These are phyloP conservation scores for Rubia peregrina DNA, from an alignment of 305 asterid genomes.

Conservation along the genomic window DNA sequence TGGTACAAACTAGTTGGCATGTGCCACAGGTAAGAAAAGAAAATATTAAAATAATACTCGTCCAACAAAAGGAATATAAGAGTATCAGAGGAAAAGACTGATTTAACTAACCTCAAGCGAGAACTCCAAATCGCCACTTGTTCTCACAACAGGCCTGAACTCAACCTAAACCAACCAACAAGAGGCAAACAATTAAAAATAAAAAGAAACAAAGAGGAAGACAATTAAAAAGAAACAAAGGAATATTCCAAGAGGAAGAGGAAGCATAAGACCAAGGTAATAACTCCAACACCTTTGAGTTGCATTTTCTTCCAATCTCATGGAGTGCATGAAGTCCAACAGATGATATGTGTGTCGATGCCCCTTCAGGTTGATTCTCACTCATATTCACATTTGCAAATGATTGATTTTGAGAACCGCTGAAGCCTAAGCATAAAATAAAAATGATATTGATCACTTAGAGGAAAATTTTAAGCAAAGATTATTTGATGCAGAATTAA, in stretches of 20 bases:
- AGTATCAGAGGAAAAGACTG: not conserved
- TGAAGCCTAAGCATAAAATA: conserved; percentile 6
- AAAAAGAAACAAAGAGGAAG: conserved; percentile 3
- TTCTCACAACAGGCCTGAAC: conserved; percentile 64
- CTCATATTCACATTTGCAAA: conserved; percentile 22
- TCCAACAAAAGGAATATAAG: not conserved
- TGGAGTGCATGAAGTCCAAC: conserved; percentile 66
- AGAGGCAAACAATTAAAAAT: conserved; percentile 13
- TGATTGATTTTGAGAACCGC: conserved; percentile 31
- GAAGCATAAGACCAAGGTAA: not conserved
- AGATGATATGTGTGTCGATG: conserved; percentile 46
- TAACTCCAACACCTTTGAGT: conserved; percentile 55
- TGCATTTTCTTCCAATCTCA: conserved; percentile 85
- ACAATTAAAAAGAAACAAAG: conserved; percentile 9
- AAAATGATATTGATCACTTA: not conserved
- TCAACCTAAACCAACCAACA: conserved; percentile 59
- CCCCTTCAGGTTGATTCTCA: conserved; percentile 56
- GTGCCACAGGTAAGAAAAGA: not conserved
- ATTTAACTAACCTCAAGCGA: conserved; percentile 70
- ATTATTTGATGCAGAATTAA: not conserved
- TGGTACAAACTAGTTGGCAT: not conserved
- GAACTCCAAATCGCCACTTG: conserved; percentile 65
- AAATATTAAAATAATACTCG: not conserved
- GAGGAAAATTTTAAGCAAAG: not conserved
- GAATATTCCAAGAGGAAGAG: not conserved